phyloP scores from a whole-genome alignment of 768 basidiomycete species.

The Serendipita indica region DNA sequence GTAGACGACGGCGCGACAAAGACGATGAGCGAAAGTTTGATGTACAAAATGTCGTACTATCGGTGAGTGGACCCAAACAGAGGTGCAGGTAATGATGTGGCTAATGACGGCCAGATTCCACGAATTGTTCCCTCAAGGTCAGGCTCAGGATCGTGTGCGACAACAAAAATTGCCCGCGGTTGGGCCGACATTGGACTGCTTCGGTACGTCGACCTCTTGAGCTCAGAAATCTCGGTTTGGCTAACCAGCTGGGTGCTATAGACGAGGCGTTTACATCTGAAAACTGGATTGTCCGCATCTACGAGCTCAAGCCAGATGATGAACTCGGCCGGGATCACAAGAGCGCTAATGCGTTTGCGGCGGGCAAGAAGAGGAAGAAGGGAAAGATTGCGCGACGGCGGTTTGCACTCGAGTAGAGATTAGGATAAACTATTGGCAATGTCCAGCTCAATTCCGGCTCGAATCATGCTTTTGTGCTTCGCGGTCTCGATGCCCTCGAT shows the following conservation, averaged over 20 bases:
- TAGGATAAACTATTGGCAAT: too few species aligned
- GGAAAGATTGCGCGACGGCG: slow-evolving; percentile 37
- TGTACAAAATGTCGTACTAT: slow-evolving; percentile 99
- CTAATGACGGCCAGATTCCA: slow-evolving; percentile 41
- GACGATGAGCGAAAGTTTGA: slow-evolving; percentile 87
- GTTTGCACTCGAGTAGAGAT: slow-evolving; percentile 4
- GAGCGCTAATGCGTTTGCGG: slow-evolving; percentile 67
- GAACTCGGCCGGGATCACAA: slow-evolving; percentile 78
- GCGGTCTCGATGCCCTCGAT: too few species aligned
- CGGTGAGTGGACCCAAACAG: slow-evolving; percentile 32
- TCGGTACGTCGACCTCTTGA: slow-evolving; percentile 35
- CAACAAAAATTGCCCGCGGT: slow-evolving; percentile 62
- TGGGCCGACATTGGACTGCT: slow-evolving; percentile 72
- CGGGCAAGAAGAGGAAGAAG: slow-evolving; percentile 82
- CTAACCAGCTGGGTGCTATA: slow-evolving; percentile 20
- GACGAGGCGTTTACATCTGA: slow-evolving; percentile 98
- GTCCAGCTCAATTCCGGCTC: too few species aligned
- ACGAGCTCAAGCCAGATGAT: slow-evolving; percentile 89
- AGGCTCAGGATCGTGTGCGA: slow-evolving; percentile 76
- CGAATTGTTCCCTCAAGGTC: slow-evolving; percentile 69
- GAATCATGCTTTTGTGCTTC: too few species aligned
- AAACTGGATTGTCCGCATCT: slow-evolving; percentile 99
- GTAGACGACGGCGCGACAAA: slow-evolving; percentile 73
- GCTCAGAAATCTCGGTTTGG: not conserved
- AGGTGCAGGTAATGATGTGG: not conserved